Base-by-base conservation (phyloP, 1,284 basidiomycete genomes). In the Malassezia slooffiae region DNA sequence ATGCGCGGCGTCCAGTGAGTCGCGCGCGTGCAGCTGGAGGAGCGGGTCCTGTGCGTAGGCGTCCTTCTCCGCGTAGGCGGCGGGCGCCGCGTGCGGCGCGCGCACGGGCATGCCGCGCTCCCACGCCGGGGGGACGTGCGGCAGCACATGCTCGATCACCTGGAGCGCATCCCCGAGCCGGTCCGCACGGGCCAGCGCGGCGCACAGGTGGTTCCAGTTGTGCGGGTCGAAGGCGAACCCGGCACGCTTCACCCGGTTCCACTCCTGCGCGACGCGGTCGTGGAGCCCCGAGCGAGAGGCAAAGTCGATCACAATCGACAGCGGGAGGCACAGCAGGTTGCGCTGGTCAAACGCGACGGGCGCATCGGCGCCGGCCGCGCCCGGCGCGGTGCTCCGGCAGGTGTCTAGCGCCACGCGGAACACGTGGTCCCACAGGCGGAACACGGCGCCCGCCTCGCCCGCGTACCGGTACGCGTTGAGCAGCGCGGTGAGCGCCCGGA, bases 141-240 rank as follows among this genome's bases (percentile, higher is more conserved):
- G 38, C 15, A 95, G 75, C 30, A 95, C 79, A 34, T 77, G 75
- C 67, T 95, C 85, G 21, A 88, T 71, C 19, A 93, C 75, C 57
- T 82, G 79, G 68, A 91, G 85, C 3, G 86, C 88, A 35, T 82
- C 81, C 52, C 81, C 79, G 6, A 80, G 69, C 58, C 91, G 79
- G 15, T 83, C 88, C 0, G 82, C 83, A 24, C 82, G 78, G 22
- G 87, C 75, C 24, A 91, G 76, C 11, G 82, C 83, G 3, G 81
- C 74, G 19, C 76, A 77, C 19, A 91, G 75, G 60, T 86, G 80
- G 65, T 95, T 96, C 83, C 87, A 97, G 70, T 95, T 96, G 58
- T 83, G 80, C 10, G 84, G 77, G 65, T 95, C 87, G 62, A 90
- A 88, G 3, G 75, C 75, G 56, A 91, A 84, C 1, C 86, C 85